These are phyloP conservation scores for Coemansia sp. DNA, from an alignment of 192 early-diverging fungal species.

Conservation along the genomic window DNA sequence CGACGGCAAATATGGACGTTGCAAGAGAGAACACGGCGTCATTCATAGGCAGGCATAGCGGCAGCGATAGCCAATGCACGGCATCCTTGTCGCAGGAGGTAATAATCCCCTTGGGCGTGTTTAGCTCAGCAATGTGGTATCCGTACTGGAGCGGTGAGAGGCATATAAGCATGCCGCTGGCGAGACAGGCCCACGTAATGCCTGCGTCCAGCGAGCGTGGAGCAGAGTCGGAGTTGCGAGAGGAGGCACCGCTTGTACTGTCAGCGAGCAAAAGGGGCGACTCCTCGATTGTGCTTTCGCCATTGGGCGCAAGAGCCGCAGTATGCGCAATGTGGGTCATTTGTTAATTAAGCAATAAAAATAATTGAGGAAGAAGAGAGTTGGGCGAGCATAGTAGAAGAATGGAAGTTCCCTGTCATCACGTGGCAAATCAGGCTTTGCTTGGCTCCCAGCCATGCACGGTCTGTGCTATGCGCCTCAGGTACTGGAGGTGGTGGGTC, in stretches of 20 bases:
- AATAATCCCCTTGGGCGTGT: constrained; percentile 47
- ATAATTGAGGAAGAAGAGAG: background rate
- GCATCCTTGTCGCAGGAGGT: constrained; percentile 29
- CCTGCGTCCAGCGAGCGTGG: constrained; percentile 25
- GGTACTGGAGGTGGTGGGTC: constrained; percentile 71
- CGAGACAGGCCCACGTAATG: constrained; percentile 40
- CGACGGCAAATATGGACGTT: constrained; percentile 43
- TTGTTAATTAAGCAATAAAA: background rate
- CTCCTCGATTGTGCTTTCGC: constrained; percentile 20
- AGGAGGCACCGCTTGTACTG: background rate
- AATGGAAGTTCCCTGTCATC: background rate
- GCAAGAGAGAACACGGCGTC: constrained; percentile 56
- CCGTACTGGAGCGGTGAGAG: constrained; percentile 52
- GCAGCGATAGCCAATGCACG: constrained; percentile 37
- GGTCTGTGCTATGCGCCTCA: constrained; percentile 36
- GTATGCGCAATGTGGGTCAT: constrained; percentile 2
- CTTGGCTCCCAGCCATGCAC: constrained; percentile 44
- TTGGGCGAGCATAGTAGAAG: background rate
- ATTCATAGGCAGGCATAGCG: constrained; percentile 69
- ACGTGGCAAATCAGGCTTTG: constrained; percentile 3
- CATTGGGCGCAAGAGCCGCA: background rate
- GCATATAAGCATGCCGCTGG: constrained; percentile 28
- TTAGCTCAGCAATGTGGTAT: constrained; percentile 54
- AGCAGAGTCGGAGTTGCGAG: background rate
- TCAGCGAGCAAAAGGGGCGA: constrained; percentile 33